phyloP scores from a whole-genome alignment of 1,284 basidiomycete species.

The Cutaneotrichosporon sp. region DNA sequence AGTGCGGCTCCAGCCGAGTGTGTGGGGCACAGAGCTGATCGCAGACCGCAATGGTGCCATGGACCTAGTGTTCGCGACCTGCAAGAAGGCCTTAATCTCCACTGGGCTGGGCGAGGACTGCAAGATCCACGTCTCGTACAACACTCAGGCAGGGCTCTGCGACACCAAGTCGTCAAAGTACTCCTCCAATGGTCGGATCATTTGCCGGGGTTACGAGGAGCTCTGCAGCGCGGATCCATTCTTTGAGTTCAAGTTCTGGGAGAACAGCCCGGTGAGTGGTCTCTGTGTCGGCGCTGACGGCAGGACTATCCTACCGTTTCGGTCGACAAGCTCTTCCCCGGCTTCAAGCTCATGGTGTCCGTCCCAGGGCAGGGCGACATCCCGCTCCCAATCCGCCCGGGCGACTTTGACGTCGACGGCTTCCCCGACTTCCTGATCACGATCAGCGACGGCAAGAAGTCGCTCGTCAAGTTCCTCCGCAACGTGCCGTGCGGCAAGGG shows the following conservation, averaged over 20 bases:
- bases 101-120: conserved; percentile 74
- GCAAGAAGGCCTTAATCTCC: conserved; percentile 65
- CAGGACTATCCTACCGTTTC: conserved; percentile 71
- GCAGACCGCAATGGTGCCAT: conserved; percentile 93
- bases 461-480: conserved; percentile 64
- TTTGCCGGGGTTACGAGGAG: conserved; percentile 74
- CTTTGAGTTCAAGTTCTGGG: conserved; percentile 73
- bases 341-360: conserved; percentile 64
- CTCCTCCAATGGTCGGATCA: conserved; percentile 28
- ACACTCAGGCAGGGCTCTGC: conserved; percentile 86
- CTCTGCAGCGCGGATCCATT: conserved; percentile 79
- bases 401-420: conserved; percentile 92
- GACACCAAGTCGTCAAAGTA: conserved; percentile 31
- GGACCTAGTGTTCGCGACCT: conserved; percentile 90
- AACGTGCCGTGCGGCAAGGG: conserved; percentile 67
- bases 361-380: conserved; percentile 59
- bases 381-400: conserved; percentile 77
- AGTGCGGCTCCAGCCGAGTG: conserved; percentile 31
- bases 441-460: conserved; percentile 37
- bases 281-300: background rate
- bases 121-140: conserved; percentile 88
- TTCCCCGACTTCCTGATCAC: conserved; percentile 87
- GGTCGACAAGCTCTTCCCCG: conserved; percentile 64
- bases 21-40: background rate
- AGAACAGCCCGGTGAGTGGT: conserved; percentile 62